Evolutionary conservation across 495 filamentous ascomycete genomes (phyloP), one percentile per base, ranked within the genome.

Genomic region (Lasiosphaeria miniovina): DNA sequence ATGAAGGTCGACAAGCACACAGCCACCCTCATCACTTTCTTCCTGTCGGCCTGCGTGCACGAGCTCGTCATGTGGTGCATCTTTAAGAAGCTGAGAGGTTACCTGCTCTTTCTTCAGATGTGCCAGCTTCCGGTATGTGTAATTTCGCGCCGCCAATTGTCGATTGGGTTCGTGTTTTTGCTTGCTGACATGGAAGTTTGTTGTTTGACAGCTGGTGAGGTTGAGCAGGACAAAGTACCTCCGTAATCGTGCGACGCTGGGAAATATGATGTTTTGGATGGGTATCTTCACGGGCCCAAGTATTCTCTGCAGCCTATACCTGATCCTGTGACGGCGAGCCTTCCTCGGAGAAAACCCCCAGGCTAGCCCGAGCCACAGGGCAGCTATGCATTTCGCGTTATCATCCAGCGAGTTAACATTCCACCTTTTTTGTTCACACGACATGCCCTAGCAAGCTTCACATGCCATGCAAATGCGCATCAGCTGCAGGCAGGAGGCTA

Each of bases 31-130:
- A 81, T 89, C 34, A 91, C 88, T 7, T 91, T 91, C 66, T 78
- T 90, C 53, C 68, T 91, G 11, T 83, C 78, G 12, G 86, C 88
- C 2, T 79, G 84, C 59, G 81, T 90, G 24, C 88, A 91, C 64
- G 88, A 91, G 69, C 74, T 90, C 40, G 76, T 90, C 61, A 91
- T 91, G 89, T 83, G 84, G 75, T 86, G 86, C 55, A 82, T 91
- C 56, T 91, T 91, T 66, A 86, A 86, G 73, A 89, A 89, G 62
- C 79, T 91, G 32, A 76, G 89, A 38, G 89, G 89, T 6, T 90
- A 91, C 64, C 68, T 92, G 61, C 77, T 91, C 8, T 69, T 83
- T 33, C 67, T 87, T 64, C 88, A 91, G 75, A 86, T 91, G 86
- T 74, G 72, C 60, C 87, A 90, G 71, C 59, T 90, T 48, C 87